Base-by-base conservation (phyloP, 2,329 filamentous ascomycete species). In the Claviceps pazoutovae region DNA sequence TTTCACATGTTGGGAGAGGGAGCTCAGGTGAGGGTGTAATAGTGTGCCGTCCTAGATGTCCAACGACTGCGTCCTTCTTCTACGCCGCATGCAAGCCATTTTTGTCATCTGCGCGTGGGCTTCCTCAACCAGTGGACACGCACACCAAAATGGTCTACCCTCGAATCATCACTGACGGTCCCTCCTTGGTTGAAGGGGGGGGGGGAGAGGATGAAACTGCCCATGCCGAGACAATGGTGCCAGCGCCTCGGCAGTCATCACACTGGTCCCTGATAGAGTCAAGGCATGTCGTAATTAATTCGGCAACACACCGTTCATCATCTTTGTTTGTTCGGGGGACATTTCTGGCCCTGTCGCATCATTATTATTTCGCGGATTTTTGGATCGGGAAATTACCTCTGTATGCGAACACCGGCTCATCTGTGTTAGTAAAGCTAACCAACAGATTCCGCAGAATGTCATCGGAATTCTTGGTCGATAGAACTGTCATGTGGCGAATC, bases 341-440 rank as follows among this genome's bases (percentile, higher is more conserved):
- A 37, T 39, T 37, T 42, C 17, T 46, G 42, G 47, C 47, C 37
- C 23, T 52, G 51, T 43, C 47, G 43, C 51, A 42, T 52, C 46
- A 46, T 46, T 5, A 13, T 45, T 17, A 4, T 26, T 44, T 43
- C 21, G 9, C 21, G 5, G 11, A 21, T 21, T 8, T 21, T 14
- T 51, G 38, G 21, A 4, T 23, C 11, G 5, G 1, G 3, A 1
- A 46, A 5, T 5, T 46, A n/a, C n/a, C 9, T 8, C 9, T 41
- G 16, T 17, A n/a, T 41, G 1, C 38, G 7, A 17, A 16, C 38
- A 16, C n/a, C 38, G 3, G 14, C 38, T 41, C n/a, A 41, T 41
- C n/a, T 41, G 9, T 17, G 16, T n/a, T n/a, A 17, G 14, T 17
- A 17, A 34, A 17, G 16, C 16, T 17, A 17, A 16, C 14, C 16